Conservation (phyloP, 2,329 filamentous ascomycete genomes). For the Dothistroma pini region DNA sequence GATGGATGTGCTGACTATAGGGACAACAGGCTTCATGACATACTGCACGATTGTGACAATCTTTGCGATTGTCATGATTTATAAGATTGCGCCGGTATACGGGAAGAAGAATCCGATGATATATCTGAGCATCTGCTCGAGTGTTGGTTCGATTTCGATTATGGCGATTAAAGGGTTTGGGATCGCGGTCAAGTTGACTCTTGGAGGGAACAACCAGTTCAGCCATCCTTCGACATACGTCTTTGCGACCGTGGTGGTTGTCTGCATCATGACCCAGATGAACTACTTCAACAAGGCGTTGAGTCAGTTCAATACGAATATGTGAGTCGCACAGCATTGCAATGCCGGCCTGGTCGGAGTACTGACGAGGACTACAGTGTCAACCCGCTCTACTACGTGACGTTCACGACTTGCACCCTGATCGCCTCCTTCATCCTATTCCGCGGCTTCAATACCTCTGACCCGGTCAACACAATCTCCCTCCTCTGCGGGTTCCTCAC, state of each 20-base stretch:
- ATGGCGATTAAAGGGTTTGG: conserved; percentile 99
- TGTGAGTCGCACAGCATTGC: conserved; percentile 71
- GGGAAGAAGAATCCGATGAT: conserved; percentile 95
- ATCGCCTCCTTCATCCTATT: conserved; percentile 96
- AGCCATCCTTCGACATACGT: conserved; percentile 93
- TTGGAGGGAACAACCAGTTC: conserved; percentile 93
- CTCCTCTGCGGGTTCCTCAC: conserved; percentile 89
- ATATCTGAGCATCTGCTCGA: conserved; percentile 96
- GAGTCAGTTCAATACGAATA: conserved; percentile 93
- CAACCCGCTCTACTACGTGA: conserved; percentile 95
- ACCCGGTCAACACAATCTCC: conserved; percentile 86
- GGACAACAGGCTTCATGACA: conserved; percentile 70
- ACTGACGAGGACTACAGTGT: conserved; percentile 57
- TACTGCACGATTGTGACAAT: conserved; percentile 77
- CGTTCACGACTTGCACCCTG: conserved; percentile 91
- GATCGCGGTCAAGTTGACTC: conserved; percentile 92
- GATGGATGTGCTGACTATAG: conserved; percentile 7
- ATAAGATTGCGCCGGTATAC: conserved; percentile 81
- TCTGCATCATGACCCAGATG: conserved; percentile 98
- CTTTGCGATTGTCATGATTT: conserved; percentile 94
- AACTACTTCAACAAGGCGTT: conserved; percentile 99
- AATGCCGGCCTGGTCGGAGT: background rate
- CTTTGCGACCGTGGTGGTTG: conserved; percentile 85
- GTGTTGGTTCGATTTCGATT: conserved; percentile 93
- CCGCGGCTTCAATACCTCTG: conserved; percentile 91